A percentile compares a stretch with the other conserved stretches of the same genome.
phyloP scores from a whole-genome alignment of 1,139 yeast species.

The Taiozyma onychis region DNA sequence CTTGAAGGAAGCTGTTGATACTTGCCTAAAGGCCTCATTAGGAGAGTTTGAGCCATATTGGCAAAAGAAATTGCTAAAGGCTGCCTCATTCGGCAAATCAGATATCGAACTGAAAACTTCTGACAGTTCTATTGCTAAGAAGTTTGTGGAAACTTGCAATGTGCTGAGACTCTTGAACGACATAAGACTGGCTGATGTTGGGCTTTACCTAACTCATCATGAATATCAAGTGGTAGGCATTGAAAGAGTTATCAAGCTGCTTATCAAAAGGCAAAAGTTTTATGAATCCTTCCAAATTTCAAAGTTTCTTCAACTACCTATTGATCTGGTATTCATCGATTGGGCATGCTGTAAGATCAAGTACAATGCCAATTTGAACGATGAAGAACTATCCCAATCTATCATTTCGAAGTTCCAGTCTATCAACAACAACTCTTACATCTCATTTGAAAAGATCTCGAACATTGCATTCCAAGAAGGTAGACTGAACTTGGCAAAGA shows the following conservation, averaged over 20 bases:
- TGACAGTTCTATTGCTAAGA: constrained; percentile 13
- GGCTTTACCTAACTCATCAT: constrained; percentile 56
- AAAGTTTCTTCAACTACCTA: constrained; percentile 45
- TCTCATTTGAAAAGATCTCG: constrained; percentile 63
- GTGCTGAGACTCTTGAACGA: constrained; percentile 64
- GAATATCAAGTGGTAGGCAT: constrained; percentile 48
- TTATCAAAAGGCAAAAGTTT: constrained; percentile 58
- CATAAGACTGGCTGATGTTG: constrained; percentile 57
- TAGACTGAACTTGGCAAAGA: constrained; percentile 58
- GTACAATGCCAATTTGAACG: constrained; percentile 47
- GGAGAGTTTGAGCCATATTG: constrained; percentile 71
- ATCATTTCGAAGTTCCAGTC: constrained; percentile 42
- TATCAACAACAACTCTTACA: constrained; percentile 27
- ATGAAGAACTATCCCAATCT: constrained; percentile 47
- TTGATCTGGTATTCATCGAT: constrained; percentile 54
- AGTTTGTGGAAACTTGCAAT: constrained; percentile 57
- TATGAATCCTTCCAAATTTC: constrained; percentile 60
- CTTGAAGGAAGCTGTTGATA: constrained; percentile 58
- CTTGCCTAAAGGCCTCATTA: constrained; percentile 69
- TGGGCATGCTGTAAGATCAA: constrained; percentile 82
- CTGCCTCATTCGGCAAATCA: constrained; percentile 85
- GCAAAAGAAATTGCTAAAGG: constrained; percentile 76
- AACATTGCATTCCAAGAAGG: constrained; percentile 81
- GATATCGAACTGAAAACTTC: constrained; percentile 14
- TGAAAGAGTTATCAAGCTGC: constrained; percentile 48